A percentile compares a stretch with the other conserved stretches of the same genome.
phyloP scores from a whole-genome alignment of 192 early-diverging fungal genomes.

The Dissophora ornata region DNA sequence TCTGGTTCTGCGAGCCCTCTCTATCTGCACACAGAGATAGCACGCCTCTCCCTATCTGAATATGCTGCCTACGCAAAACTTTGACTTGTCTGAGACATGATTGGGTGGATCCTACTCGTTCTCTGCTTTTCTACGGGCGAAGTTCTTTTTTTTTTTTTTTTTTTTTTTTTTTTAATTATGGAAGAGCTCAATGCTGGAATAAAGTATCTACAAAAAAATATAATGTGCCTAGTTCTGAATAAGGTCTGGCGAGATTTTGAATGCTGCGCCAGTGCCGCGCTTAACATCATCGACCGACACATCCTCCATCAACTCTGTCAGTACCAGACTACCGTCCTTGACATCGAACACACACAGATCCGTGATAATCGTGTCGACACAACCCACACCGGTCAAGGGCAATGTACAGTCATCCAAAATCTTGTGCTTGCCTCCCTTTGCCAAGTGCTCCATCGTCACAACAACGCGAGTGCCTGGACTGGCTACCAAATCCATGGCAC shows the following conservation, averaged over 20 bases:
- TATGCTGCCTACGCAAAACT: too few relatives aligned
- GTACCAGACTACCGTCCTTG: slow-evolving; percentile 62
- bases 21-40: too few relatives aligned
- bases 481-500: slow-evolving; percentile 85
- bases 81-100: too few relatives aligned
- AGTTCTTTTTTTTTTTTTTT: neutral
- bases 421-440: slow-evolving; percentile 75
- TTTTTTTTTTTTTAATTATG: neutral
- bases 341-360: slow-evolving; percentile 79
- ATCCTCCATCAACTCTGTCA: slow-evolving; percentile 74
- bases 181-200: neutral
- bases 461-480: slow-evolving; percentile 76
- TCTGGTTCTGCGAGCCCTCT: neutral
- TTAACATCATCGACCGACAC: slow-evolving; percentile 73
- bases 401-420: slow-evolving; percentile 77
- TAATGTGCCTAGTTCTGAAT: slow-evolving; percentile 36
- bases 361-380: slow-evolving; percentile 74
- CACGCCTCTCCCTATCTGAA: neutral
- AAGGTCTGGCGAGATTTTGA: slow-evolving; percentile 60
- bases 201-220: too few relatives aligned
- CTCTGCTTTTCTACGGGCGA: neutral
- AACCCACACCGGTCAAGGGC: slow-evolving; percentile 77
- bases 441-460: slow-evolving; percentile 73
- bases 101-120: too few relatives aligned
- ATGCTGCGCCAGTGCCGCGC: slow-evolving; percentile 70